A percentile compares a stretch with the other conserved stretches of the same genome.
Evolutionary conservation across 2,329 filamentous ascomycete species (phyloP).

Genomic region (Diaporthe sp.): DNA sequence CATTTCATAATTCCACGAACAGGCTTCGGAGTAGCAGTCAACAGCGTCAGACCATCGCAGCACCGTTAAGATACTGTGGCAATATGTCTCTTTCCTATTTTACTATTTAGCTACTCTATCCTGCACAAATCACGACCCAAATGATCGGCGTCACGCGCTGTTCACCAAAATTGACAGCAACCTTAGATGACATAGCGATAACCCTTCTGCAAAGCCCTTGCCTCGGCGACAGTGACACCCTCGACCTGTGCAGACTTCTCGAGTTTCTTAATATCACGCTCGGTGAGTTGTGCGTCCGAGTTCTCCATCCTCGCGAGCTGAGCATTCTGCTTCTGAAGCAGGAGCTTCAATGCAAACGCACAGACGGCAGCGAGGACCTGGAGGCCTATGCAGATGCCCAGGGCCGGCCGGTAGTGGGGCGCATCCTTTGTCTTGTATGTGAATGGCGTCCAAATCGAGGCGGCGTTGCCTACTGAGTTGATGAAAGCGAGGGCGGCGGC

Average conservation of each 20-base stretch:
- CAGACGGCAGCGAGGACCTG: conserved; percentile 47
- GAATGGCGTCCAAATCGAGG: conserved; percentile 62
- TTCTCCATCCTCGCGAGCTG: conserved; percentile 61
- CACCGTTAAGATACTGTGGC: background rate
- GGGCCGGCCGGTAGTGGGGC: conserved; percentile 52
- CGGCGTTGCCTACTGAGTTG: conserved; percentile 64
- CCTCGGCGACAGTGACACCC: conserved; percentile 59
- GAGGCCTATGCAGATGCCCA: conserved; percentile 52
- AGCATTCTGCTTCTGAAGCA: conserved; percentile 53
- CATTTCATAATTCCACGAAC: background rate
- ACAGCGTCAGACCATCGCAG: background rate
- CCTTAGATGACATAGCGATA: conserved; percentile 61
- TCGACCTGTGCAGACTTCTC: conserved; percentile 62
- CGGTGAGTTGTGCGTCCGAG: conserved; percentile 54
- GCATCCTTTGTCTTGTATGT: conserved; percentile 53
- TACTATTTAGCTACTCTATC: background rate
- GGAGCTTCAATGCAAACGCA: conserved; percentile 50
- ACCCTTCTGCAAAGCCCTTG: conserved; percentile 62
- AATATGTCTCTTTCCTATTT: background rate
- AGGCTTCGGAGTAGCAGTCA: background rate
- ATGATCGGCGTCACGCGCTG: background rate
- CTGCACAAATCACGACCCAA: background rate
- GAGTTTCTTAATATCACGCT: conserved; percentile 57
- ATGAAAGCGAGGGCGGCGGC: conserved; percentile 65
- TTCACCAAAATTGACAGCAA: background rate